A percentile compares a stretch with the other conserved stretches of the same genome.
Evolutionary conservation across 1,284 basidiomycete genomes (phyloP).

Genomic region (Ustanciosporium gigantosporum): DNA sequence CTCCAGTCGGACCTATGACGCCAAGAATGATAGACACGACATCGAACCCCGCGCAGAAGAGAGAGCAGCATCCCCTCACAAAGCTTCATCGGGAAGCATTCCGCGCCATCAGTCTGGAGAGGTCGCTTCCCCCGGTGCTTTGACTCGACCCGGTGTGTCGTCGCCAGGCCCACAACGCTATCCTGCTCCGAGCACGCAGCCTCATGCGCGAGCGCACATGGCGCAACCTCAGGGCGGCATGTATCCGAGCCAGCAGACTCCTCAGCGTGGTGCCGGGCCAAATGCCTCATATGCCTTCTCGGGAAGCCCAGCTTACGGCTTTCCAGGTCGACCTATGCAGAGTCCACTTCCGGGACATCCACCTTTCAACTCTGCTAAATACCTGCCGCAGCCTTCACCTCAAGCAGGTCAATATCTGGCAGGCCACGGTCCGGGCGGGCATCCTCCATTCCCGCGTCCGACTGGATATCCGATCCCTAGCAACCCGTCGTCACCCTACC

Average conservation of each 20-base stretch:
- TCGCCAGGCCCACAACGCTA: neutral
- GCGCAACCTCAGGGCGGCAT: no score
- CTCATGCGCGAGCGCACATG: no score
- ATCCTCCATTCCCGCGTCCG: neutral
- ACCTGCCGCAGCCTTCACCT: no score
- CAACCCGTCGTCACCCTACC: neutral
- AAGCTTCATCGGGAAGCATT: neutral
- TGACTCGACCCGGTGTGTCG: neutral
- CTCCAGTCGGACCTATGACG: conserved; percentile 25
- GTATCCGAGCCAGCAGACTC: conserved; percentile 1
- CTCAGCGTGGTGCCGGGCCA: conserved; percentile 12
- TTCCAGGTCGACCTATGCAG: conserved; percentile 3
- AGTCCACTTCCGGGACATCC: neutral
- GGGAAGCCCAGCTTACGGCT: conserved; percentile 2
- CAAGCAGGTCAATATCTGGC: no score
- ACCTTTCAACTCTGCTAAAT: neutral
- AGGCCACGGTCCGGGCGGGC: neutral
- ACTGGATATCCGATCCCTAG: neutral
- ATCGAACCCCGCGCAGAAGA: conserved; percentile 5
- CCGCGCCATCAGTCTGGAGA: neutral
- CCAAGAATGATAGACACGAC: conserved; percentile 30
- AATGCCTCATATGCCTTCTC: conserved; percentile 27
- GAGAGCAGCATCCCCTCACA: neutral
- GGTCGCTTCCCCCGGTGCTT: conserved; percentile 1
- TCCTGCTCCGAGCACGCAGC: no score